Evolutionary conservation across 1,284 basidiomycete genomes (phyloP).

Genomic region (Exsudoporus floridanus): DNA sequence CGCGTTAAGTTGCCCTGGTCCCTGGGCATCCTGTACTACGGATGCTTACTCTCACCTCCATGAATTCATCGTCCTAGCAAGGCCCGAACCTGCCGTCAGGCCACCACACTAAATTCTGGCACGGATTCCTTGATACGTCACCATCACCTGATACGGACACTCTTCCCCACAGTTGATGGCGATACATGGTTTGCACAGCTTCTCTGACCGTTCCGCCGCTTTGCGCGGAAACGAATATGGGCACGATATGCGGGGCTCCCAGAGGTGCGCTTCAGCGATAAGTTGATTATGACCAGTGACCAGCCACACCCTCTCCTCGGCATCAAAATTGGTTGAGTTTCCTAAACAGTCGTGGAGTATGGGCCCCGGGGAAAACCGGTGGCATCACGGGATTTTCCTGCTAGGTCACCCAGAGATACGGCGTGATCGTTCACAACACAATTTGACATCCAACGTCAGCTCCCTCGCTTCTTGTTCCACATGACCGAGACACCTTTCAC

Average conservation of each 20-base stretch:
- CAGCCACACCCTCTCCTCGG: not conserved
- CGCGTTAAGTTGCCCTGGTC: no score
- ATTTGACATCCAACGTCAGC: not conserved
- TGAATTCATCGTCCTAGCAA: no score
- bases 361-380: not conserved
- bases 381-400: conserved; percentile 1
- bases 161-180: conserved; percentile 2
- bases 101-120: no score
- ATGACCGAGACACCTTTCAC: conserved; percentile 28
- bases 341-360: no score
- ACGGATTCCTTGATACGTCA: conserved; percentile 13
- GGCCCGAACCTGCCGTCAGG: no score
- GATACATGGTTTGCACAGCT: not conserved
- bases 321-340: not conserved
- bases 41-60: no score
- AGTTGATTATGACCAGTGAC: not conserved
- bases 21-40: no score
- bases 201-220: not conserved
- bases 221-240: not conserved
- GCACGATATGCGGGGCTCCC: not conserved
- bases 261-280: not conserved
- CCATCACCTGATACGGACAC: conserved; percentile 3
- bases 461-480: not conserved
- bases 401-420: not conserved
- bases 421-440: no score